Percentiles rank a stretch among this genome's conserved stretches.
phyloP scores from a whole-genome alignment of 371 early-diverging fungal species.

The Mycotypha africana region DNA sequence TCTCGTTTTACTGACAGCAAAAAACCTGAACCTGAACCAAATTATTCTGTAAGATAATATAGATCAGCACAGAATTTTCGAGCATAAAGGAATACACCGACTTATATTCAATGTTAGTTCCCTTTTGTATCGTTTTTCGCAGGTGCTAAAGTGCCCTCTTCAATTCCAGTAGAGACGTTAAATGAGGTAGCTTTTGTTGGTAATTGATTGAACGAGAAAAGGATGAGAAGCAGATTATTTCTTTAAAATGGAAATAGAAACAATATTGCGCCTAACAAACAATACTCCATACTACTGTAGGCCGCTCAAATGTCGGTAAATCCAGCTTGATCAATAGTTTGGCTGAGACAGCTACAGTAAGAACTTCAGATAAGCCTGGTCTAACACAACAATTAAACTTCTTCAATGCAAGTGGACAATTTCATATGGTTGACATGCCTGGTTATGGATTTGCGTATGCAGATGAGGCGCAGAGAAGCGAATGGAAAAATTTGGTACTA shows the following conservation, averaged over 20 bases:
- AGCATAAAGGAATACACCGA: too few relatives aligned
- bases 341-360: conserved; percentile 55
- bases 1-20: conserved; percentile 8
- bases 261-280: too few relatives aligned
- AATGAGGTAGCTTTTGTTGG: conserved; percentile 68
- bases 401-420: conserved; percentile 56
- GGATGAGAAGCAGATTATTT: too few relatives aligned
- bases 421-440: conserved; percentile 81
- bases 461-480: conserved; percentile 52
- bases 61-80: too few relatives aligned
- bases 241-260: too few relatives aligned
- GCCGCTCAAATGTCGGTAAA: conserved; percentile 78
- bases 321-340: conserved; percentile 69
- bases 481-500: conserved; percentile 68
- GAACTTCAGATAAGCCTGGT: conserved; percentile 73
- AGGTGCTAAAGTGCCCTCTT: conserved; percentile 56
- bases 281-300: too few relatives aligned
- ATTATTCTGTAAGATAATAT: conserved; percentile 19
- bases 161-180: conserved; percentile 56
- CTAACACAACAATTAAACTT: conserved; percentile 80
- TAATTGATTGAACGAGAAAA: too few relatives aligned
- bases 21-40: conserved; percentile 21
- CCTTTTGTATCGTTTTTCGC: conserved; percentile 64
- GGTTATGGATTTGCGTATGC: conserved; percentile 86
- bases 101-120: too few relatives aligned